Conservation (phyloP, 305 asterid species). For the Rubia peregrina region DNA sequence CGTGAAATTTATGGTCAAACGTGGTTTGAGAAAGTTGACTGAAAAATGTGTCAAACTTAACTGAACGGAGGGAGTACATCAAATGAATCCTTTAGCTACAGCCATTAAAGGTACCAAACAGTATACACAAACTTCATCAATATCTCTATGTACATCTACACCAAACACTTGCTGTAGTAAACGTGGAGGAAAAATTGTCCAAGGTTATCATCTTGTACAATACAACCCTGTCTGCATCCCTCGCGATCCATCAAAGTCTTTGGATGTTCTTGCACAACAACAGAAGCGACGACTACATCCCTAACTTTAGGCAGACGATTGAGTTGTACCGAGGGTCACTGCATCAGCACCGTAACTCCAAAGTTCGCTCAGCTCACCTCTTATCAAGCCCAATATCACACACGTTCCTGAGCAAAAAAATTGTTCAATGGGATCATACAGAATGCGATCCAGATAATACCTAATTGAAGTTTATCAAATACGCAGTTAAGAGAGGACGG, state of each 20-base stretch:
- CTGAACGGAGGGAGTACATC: too few species aligned
- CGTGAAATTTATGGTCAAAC: too few species aligned
- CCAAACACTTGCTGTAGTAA: conserved; percentile 3
- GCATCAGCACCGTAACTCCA: conserved; percentile 47
- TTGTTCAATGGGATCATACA: conserved; percentile 10
- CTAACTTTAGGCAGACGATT: conserved; percentile 36
- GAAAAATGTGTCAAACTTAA: too few species aligned
- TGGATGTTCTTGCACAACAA: background rate
- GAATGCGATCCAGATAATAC: too few species aligned
- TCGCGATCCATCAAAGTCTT: background rate
- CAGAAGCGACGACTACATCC: conserved; percentile 8
- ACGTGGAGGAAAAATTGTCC: background rate
- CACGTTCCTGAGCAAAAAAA: conserved; percentile 50
- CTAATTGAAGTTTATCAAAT: background rate
- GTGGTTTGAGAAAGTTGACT: too few species aligned
- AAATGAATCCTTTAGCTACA: conserved; percentile 4
- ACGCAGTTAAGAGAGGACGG: background rate
- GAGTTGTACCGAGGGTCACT: conserved; percentile 18
- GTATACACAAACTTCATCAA: conserved; percentile 2
- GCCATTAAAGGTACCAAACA: background rate
- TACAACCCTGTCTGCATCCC: background rate
- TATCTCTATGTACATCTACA: background rate
- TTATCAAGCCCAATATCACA: conserved; percentile 55
- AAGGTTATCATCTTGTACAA: background rate
- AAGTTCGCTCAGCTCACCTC: conserved; percentile 68